Percentiles rank a stretch among this genome's conserved stretches.
These are phyloP conservation scores for Fusarium sp. DNA, from an alignment of 2,329 filamentous ascomycete species.

Conservation along the genomic window DNA sequence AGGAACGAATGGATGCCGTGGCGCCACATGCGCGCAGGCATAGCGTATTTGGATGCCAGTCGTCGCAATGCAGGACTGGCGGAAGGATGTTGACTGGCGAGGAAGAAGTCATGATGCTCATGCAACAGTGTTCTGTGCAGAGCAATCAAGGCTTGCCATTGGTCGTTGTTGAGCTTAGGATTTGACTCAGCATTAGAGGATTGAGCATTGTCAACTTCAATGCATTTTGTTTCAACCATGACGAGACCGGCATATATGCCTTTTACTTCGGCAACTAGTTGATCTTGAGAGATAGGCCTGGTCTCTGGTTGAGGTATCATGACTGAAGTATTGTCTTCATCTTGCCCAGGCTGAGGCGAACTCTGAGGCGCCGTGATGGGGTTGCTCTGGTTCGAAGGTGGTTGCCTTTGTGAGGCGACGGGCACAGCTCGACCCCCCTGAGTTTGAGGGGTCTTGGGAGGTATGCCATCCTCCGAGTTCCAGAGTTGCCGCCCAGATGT, in stretches of 20 bases:
- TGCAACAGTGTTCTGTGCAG: constrained; percentile 84
- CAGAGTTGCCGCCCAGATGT: constrained; percentile 44
- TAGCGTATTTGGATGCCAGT: constrained; percentile 84
- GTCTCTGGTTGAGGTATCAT: constrained; percentile 38
- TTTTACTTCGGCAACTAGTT: constrained; percentile 84
- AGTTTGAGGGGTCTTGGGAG: constrained; percentile 11
- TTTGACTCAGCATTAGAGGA: constrained; percentile 58
- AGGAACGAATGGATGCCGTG: constrained; percentile 91
- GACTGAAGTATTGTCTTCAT: constrained; percentile 16
- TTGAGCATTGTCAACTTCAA: constrained; percentile 80
- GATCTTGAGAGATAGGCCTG: constrained; percentile 74
- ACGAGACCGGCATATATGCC: constrained; percentile 85
- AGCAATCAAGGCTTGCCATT: constrained; percentile 87
- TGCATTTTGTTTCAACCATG: constrained; percentile 89
- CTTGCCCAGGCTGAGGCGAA: background rate
- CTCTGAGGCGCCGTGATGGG: background rate
- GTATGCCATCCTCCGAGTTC: constrained; percentile 41
- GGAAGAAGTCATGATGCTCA: constrained; percentile 87
- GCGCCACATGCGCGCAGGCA: constrained; percentile 95
- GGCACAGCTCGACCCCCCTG: constrained; percentile 8
- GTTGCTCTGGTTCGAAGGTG: constrained; percentile 1
- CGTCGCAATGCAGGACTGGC: constrained; percentile 75
- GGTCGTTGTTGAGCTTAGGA: constrained; percentile 68
- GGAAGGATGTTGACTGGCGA: constrained; percentile 87
- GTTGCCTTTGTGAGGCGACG: constrained; percentile 4